A percentile compares a stretch with the other conserved stretches of the same genome.
phyloP scores from a whole-genome alignment of 345 rosid genomes.

The Sisymbrium altissimum region DNA sequence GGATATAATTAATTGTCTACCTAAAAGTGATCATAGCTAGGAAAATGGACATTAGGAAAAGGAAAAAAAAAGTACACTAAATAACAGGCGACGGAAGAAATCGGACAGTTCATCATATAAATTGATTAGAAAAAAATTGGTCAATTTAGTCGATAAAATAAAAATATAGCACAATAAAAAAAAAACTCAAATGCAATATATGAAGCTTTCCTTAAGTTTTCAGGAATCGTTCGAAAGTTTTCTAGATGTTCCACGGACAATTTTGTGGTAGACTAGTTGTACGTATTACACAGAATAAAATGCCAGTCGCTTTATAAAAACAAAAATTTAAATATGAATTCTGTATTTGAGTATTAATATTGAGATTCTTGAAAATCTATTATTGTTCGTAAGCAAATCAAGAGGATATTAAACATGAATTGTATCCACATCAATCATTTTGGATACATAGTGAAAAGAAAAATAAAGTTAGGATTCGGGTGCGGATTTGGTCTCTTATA shows the following conservation, averaged over 20 bases:
- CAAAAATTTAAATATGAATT: not conserved
- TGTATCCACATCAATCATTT: constrained; percentile 10
- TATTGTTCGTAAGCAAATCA: constrained; percentile 6
- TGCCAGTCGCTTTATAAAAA: not conserved
- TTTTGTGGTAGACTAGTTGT: not conserved
- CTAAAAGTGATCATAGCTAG: constrained; percentile 11
- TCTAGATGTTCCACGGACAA: not conserved
- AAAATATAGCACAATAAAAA: not conserved
- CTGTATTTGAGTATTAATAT: not conserved
- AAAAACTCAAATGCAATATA: not conserved
- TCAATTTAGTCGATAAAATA: too few species aligned
- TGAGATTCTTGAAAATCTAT: not conserved
- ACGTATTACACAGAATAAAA: not conserved
- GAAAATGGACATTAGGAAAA: too few species aligned
- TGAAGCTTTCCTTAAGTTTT: not conserved
- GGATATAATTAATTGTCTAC: constrained; percentile 19
- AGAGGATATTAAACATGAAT: not conserved
- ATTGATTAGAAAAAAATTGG: too few species aligned
- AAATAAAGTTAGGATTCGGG: constrained; percentile 12
- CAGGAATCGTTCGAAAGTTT: not conserved
- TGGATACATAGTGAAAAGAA: not conserved
- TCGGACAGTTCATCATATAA: not conserved
- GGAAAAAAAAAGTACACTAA: not conserved
- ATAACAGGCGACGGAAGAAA: not conserved
- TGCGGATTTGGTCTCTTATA: constrained; percentile 27